Evolutionary conservation across 352 stramenopile genomes (phyloP), one percentile per base, ranked within the genome.

Genomic region (Phytopythium chamaehyphon): DNA sequence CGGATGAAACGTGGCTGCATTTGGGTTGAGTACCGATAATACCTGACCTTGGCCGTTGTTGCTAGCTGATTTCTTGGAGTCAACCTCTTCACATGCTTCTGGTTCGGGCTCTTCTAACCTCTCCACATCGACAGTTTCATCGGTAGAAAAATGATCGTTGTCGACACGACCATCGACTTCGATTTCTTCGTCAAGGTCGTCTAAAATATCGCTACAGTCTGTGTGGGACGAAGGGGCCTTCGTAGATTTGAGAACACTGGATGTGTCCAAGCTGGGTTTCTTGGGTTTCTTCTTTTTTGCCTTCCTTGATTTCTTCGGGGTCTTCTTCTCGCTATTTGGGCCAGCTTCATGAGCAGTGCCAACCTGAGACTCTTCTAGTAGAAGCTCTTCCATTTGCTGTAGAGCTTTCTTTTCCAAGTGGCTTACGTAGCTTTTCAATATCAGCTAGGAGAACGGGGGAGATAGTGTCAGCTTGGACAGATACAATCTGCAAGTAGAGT

Each of bases 321-420:
- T 69, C 40, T 81, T 83, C 52, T 74, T 79, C 39, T 24, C 28
- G 9, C 28, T 33, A 33, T 66, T 11, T 47, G 42, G 23, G 36
- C 40, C 6, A 3, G 36, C 39, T 51, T 23, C 19, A 35, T 23
- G 37, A 33, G 38, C 28, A 18, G 39, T 61, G 40, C 71, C 58
- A 40, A 83, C 59, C 10, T 69, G 18, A 9, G 76, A 85, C 2
- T 76, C 63, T 52, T 81, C 80, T 19, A 88, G 65, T 24, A 93
- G 53, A 12, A 93, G 57, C 43, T 71, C 61, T 45, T 90, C 80
- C 83, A 93, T 93, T 77, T 90, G 80, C 16, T 68, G 49, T 8
- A 75, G 56, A 7, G 83, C 80, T 46, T 89, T 60, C 53, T 73
- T 76, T 48, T 93, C 83, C 49, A 90, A 62, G 43, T 86, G 57